Base-by-base conservation (phyloP, 179 eudicot species). In the Spergularia azorica region DNA sequence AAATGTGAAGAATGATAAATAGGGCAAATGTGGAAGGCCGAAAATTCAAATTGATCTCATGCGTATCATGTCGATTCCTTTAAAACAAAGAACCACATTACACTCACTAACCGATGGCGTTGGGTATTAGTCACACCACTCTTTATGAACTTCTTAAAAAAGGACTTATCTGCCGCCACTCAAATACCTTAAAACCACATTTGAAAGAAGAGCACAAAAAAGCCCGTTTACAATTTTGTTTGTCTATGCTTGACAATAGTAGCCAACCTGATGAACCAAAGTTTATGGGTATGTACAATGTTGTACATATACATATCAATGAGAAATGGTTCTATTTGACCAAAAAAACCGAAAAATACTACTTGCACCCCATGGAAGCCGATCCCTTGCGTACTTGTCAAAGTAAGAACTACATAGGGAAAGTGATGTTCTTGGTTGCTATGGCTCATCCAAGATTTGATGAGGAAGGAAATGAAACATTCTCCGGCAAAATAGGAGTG, bases 361-460 rank as follows among this genome's bases (percentile, higher is more conserved):
- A 78, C 39, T 13, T 82, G 13, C 70, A 55, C 6, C 79, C 70
- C 0, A 61, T 46, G 15, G 82, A 82, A 54, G 61, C 57, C 0
- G 73, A 72, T 10, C 74, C 73, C 15, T 17, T 41, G 6, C 55
- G 82, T 1, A 63, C 85, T 0, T 78, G 78, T 11, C 66, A 80
- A 43, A 74, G 63, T 21, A 76, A 80, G 15, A 68, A 32, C 36
- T 79, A 77, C 16, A 84, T 75, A 5, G 39, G 56, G 56, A 83
- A 84, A 4, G 82, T 80, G 2, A 77, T 83, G 77, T 80, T 83
- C 39, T 21, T 76, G 17, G 72, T 65, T 5, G 84, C 79, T 12
- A 67, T 84, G n/a, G 78, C 83, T 4, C 71, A 79, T 1, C 87
- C 76, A 5, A 16, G 76, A 17, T 81, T 56, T 79, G 79, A 75